A percentile compares a stretch with the other conserved stretches of the same genome.
Evolutionary conservation across 1,284 basidiomycete genomes (phyloP).

Genomic region (Farysia itapuensis): DNA sequence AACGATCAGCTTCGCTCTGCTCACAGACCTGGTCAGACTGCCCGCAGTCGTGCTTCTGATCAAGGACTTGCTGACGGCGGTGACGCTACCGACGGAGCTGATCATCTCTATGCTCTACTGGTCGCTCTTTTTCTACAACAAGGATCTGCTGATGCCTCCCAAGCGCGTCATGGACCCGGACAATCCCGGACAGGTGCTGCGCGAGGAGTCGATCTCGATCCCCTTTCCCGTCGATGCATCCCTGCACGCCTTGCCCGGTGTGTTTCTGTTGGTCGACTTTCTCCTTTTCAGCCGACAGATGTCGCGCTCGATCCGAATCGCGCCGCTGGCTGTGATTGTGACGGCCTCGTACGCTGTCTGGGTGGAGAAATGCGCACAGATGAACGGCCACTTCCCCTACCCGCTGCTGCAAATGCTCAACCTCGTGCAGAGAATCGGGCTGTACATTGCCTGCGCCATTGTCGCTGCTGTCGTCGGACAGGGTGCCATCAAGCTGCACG

Average conservation of each 20-base stretch:
- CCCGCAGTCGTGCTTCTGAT: constrained; percentile 14
- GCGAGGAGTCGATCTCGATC: constrained; percentile 21
- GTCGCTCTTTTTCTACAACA: constrained; percentile 29
- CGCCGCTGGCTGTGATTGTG: constrained; percentile 1
- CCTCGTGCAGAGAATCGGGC: constrained; percentile 3
- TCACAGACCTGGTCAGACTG: constrained; percentile 6
- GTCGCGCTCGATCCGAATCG: constrained; percentile 9
- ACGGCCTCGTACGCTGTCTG: constrained; percentile 16
- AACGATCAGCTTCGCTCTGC: constrained; percentile 10
- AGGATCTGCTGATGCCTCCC: constrained; percentile 35
- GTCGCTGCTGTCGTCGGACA: constrained; percentile 2
- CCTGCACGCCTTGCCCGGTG: constrained; percentile 43
- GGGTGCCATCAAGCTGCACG: constrained; percentile 9
- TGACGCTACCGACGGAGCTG: constrained; percentile 32
- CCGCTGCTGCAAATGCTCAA: constrained; percentile 36
- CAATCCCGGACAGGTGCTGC: constrained; percentile 39
- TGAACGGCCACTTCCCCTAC: constrained; percentile 41
- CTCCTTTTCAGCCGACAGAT: constrained; percentile 17
- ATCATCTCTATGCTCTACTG: constrained; percentile 47
- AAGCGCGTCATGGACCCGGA: constrained; percentile 23
- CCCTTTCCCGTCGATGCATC: constrained; percentile 38
- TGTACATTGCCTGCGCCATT: constrained; percentile 15
- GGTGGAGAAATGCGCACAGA: constrained; percentile 33
- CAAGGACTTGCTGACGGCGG: constrained; percentile 15
- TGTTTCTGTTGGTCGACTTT: constrained; percentile 38